Conservation (phyloP, 176 grass and related monocot species). For the Lolium rigidum region DNA sequence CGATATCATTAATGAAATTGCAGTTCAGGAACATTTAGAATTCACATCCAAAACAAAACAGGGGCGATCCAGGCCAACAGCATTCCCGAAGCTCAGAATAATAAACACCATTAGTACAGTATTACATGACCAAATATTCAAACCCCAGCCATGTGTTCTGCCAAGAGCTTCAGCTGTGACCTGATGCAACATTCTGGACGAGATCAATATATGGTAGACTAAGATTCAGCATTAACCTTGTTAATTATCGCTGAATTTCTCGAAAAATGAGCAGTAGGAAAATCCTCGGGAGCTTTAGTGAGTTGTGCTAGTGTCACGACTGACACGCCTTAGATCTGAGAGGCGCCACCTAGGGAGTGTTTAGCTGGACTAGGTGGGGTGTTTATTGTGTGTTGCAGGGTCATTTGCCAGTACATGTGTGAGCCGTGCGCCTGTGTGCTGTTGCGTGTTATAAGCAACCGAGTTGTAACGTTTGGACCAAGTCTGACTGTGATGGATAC, state of each 20-base stretch:
- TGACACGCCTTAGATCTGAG: too few relatives aligned
- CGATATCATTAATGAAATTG: not conserved
- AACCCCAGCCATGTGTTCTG: not conserved
- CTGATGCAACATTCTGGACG: not conserved
- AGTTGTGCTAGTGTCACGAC: not conserved
- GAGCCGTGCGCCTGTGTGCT: too few relatives aligned
- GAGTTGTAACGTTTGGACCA: too few relatives aligned
- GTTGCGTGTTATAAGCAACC: too few relatives aligned
- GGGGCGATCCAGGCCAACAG: not conserved
- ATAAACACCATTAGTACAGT: not conserved
- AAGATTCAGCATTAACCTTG: not conserved
- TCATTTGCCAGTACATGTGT: too few relatives aligned
- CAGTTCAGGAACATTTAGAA: not conserved
- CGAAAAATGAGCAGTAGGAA: not conserved
- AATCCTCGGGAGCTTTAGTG: not conserved
- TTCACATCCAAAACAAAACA: not conserved
- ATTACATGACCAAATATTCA: not conserved
- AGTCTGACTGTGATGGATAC: too few relatives aligned
- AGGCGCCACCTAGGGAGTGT: too few relatives aligned
- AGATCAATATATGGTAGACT: not conserved
- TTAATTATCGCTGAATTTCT: conserved; percentile 4
- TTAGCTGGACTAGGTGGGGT: too few relatives aligned
- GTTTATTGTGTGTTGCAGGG: too few relatives aligned
- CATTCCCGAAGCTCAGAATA: not conserved
- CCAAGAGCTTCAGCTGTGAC: not conserved